Percentiles rank a stretch among this genome's conserved stretches.
Evolutionary conservation across 495 filamentous ascomycete genomes (phyloP).

Genomic region (Extremus antarcticus): DNA sequence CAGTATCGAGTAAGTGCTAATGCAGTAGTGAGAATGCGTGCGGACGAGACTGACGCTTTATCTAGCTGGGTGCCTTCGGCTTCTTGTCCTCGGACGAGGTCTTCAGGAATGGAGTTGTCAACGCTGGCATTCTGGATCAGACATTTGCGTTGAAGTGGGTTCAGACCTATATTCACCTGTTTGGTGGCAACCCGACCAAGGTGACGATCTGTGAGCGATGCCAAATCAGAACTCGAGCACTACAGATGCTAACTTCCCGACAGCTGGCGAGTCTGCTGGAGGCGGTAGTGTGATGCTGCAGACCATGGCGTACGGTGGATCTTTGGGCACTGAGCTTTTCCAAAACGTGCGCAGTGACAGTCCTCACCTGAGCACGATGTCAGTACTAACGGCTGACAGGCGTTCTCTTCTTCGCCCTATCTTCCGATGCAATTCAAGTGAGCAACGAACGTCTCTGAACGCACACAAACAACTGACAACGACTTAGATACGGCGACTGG

Average conservation of each 20-base stretch:
- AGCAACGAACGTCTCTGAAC: background rate
- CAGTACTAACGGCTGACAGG: background rate
- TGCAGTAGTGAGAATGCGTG: too few species aligned
- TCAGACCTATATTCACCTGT: constrained; percentile 52
- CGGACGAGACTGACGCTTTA: too few species aligned
- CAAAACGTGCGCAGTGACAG: constrained; percentile 4
- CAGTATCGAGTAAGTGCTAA: constrained; percentile 23
- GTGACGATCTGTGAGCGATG: constrained; percentile 48
- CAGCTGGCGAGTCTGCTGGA: constrained; percentile 49
- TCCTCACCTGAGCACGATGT: background rate
- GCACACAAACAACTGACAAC: background rate
- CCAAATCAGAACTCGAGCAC: too few species aligned
- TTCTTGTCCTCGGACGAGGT: constrained; percentile 41
- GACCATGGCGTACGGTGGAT: constrained; percentile 39
- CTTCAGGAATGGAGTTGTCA: constrained; percentile 42
- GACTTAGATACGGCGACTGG: constrained; percentile 26
- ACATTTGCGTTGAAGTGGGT: constrained; percentile 63
- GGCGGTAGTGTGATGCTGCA: constrained; percentile 42
- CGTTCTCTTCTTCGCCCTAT: constrained; percentile 3
- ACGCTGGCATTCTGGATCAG: constrained; percentile 56
- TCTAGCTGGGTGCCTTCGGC: constrained; percentile 42
- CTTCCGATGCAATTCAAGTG: constrained; percentile 15
- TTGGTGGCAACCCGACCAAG: constrained; percentile 53
- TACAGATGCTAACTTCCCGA: background rate
- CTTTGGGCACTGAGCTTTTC: constrained; percentile 30